phyloP scores from a whole-genome alignment of 2,329 filamentous ascomycete genomes.

The Ophiocordyceps camponoti-saundersi region DNA sequence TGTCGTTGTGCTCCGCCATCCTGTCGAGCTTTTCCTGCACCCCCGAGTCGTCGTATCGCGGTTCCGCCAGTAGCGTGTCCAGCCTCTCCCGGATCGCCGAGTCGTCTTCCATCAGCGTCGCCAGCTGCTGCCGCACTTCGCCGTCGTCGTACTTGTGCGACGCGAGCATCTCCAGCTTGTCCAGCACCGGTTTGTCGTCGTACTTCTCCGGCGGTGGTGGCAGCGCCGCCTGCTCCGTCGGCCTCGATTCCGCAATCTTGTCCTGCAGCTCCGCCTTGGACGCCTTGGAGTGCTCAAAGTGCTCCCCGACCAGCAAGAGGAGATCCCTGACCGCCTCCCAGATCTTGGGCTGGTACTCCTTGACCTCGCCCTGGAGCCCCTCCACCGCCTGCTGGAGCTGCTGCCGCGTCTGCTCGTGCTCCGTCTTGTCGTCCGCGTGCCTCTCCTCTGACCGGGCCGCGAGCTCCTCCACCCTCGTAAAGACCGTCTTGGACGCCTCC shows the following conservation, averaged over 20 bases:
- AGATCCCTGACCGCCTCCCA: slow-evolving; percentile 75
- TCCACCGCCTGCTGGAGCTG: slow-evolving; percentile 65
- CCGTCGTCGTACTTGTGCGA: slow-evolving; percentile 37
- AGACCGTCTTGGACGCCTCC: slow-evolving; percentile 74
- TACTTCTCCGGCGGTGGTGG: slow-evolving; percentile 34
- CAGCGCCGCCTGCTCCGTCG: slow-evolving; percentile 40
- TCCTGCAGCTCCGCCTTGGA: slow-evolving; percentile 37
- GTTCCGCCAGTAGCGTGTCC: slow-evolving; percentile 17
- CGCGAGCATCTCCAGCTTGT: slow-evolving; percentile 17
- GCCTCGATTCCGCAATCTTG: slow-evolving; percentile 44
- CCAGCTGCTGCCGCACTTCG: slow-evolving; percentile 31
- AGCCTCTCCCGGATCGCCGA: slow-evolving; percentile 19
- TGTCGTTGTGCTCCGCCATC: slow-evolving; percentile 12
- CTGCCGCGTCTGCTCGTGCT: slow-evolving; percentile 70
- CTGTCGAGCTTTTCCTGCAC: slow-evolving; percentile 33
- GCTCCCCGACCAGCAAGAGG: slow-evolving; percentile 64
- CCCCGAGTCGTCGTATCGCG: slow-evolving; percentile 37
- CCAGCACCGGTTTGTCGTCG: slow-evolving; percentile 11
- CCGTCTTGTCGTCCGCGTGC: slow-evolving; percentile 54
- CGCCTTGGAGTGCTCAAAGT: slow-evolving; percentile 74
- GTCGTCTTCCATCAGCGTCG: slow-evolving; percentile 25
- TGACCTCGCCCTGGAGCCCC: slow-evolving; percentile 59
- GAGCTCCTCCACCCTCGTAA: slow-evolving; percentile 66
- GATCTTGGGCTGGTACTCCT: slow-evolving; percentile 77
- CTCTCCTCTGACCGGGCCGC: slow-evolving; percentile 59